phyloP scores from a whole-genome alignment of 108 stramenopile genomes.

The Pseudonitzschia delicatissima region DNA sequence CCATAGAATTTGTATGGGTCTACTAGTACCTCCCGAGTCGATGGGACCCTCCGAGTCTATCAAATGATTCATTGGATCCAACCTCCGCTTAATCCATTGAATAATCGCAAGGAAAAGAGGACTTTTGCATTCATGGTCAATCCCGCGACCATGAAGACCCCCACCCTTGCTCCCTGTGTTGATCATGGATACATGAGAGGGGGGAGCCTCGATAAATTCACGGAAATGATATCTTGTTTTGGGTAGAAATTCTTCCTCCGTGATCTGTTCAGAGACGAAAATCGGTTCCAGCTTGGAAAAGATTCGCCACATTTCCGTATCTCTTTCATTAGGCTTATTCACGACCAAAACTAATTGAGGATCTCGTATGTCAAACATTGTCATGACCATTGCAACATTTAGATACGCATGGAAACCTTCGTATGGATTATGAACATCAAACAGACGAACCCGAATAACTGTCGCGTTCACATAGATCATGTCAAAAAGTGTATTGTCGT shows the following conservation, averaged over 20 bases:
- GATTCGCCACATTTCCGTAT: neutral
- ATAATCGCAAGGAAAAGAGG: neutral
- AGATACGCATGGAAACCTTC: neutral
- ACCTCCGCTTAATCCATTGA: neutral
- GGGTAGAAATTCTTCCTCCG: neutral
- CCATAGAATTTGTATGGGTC: neutral
- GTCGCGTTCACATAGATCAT: neutral
- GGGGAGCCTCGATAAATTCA: neutral
- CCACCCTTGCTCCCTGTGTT: neutral
- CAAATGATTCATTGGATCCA: neutral
- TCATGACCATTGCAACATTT: conserved; percentile 4
- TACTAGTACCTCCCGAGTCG: neutral
- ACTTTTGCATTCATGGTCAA: neutral
- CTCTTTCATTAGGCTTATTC: neutral
- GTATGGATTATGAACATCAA: neutral
- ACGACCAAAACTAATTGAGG: neutral
- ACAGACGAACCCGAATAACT: neutral
- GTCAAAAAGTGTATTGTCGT: too few species aligned
- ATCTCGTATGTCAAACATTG: neutral
- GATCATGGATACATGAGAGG: neutral
- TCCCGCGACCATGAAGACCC: neutral
- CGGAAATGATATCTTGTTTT: neutral
- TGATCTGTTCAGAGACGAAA: neutral
- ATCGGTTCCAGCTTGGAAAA: neutral
- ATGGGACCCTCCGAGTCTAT: neutral